These are phyloP conservation scores for Pichia sp. DNA, from an alignment of 1,139 yeast species.

Conservation along the genomic window DNA sequence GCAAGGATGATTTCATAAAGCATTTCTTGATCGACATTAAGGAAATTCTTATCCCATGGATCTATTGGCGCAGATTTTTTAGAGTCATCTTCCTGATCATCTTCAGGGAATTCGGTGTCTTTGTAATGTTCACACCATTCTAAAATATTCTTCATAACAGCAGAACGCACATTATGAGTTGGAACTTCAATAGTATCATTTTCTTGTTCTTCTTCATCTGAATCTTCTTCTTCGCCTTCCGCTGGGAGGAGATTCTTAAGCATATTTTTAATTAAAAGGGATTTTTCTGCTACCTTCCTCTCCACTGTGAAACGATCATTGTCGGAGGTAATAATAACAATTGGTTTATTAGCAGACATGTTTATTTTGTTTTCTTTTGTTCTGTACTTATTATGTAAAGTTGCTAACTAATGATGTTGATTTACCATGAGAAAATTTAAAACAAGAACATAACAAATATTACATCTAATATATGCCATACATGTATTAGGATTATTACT, in stretches of 20 bases:
- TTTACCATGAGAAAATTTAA: too few species aligned
- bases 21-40: conserved; percentile 98
- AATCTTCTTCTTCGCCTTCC: conserved; percentile 43
- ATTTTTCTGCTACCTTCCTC: conserved; percentile 82
- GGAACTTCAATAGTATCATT: conserved; percentile 70
- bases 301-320: conserved; percentile 72
- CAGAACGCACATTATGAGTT: conserved; percentile 81
- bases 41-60: conserved; percentile 95
- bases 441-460: too few species aligned
- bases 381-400: too few species aligned
- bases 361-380: too few species aligned
- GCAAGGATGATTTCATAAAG: conserved; percentile 93
- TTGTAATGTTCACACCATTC: conserved; percentile 98
- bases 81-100: conserved; percentile 68
- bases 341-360: conserved; percentile 32
- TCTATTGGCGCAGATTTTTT: conserved; percentile 82
- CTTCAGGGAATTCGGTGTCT: conserved; percentile 72
- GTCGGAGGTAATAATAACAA: conserved; percentile 65
- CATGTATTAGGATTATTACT: too few species aligned
- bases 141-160: conserved; percentile 82
- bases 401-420: too few species aligned
- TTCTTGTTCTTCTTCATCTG: conserved; percentile 38
- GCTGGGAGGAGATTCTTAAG: conserved; percentile 69
- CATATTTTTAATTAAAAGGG: conserved; percentile 85
- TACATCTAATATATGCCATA: too few species aligned